phyloP scores from a whole-genome alignment of 441 rosid genomes.

The Erodium texanum region DNA sequence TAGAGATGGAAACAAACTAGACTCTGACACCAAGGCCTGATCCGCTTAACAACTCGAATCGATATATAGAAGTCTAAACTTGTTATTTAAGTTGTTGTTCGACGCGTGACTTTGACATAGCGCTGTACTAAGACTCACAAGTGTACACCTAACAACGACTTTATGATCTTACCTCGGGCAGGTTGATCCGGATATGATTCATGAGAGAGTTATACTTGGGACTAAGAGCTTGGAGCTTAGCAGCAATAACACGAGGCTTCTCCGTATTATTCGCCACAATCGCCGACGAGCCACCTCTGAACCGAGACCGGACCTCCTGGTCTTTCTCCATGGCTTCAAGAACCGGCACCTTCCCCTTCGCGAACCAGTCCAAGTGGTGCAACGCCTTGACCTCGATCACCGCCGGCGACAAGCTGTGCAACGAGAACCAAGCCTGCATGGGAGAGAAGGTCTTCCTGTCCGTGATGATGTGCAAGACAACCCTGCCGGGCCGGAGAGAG shows the following conservation, averaged over 20 bases:
- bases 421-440: conserved; percentile 98
- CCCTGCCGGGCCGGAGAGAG: conserved; percentile 48
- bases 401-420: conserved; percentile 72
- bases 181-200: conserved; percentile 90
- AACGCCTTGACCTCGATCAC: conserved; percentile 85
- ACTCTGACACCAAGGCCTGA: too few relatives aligned
- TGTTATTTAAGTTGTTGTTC: too few relatives aligned
- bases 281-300: conserved; percentile 86
- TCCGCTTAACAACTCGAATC: too few relatives aligned
- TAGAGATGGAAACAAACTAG: too few relatives aligned
- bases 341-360: conserved; percentile 87
- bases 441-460: conserved; percentile 87
- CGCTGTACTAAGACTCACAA: too few relatives aligned
- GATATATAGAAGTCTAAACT: too few relatives aligned
- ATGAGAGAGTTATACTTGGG: conserved; percentile 85
- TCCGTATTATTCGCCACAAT: conserved; percentile 60
- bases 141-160: too few relatives aligned
- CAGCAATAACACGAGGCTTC: conserved; percentile 67
- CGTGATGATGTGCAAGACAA: conserved; percentile 81
- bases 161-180: conserved; percentile 57
- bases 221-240: conserved; percentile 87
- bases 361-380: conserved; percentile 95
- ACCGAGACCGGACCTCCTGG: conserved; percentile 69
- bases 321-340: conserved; percentile 96
- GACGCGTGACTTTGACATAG: too few relatives aligned